These are phyloP conservation scores for Xeromyces bisporus DNA, from an alignment of 495 filamentous ascomycete species.

Conservation along the genomic window DNA sequence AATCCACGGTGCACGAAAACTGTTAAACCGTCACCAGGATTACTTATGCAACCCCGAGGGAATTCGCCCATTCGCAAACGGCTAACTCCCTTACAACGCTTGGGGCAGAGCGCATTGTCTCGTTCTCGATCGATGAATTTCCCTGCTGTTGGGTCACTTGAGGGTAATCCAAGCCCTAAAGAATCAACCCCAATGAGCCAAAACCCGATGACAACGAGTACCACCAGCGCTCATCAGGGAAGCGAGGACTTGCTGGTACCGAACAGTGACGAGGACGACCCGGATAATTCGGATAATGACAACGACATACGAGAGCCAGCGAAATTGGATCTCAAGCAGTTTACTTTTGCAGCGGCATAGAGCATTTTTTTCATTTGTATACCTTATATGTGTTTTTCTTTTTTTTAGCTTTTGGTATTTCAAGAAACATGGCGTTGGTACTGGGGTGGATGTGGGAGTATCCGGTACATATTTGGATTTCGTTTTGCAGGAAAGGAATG, in stretches of 20 bases:
- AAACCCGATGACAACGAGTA: neutral
- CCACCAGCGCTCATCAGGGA: slow-evolving; percentile 24
- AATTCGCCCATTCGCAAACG: slow-evolving; percentile 12
- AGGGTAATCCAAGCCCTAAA: neutral
- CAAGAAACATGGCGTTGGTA: neutral
- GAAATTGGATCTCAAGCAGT: slow-evolving; percentile 35
- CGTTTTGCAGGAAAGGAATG: too few species aligned
- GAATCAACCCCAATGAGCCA: neutral
- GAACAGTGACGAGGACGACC: slow-evolving; percentile 48
- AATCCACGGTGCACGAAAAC: slow-evolving; percentile 1
- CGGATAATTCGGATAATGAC: slow-evolving; percentile 10
- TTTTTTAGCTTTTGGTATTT: neutral
- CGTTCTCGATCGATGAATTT: slow-evolving; percentile 25
- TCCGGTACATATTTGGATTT: too few species aligned
- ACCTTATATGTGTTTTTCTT: neutral
- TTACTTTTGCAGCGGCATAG: slow-evolving; percentile 30
- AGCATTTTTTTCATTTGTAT: neutral
- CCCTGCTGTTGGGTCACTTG: slow-evolving; percentile 2
- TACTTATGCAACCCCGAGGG: slow-evolving; percentile 2
- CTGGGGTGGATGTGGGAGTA: neutral
- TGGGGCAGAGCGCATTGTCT: slow-evolving; percentile 28
- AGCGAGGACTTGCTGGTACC: slow-evolving; percentile 66
- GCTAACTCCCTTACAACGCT: slow-evolving; percentile 30
- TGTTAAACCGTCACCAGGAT: slow-evolving; percentile 3
- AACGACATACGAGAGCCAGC: slow-evolving; percentile 4